Evolutionary conservation across 805 yeast genomes (phyloP).

Genomic region (Metschnikowia vanudenii): DNA sequence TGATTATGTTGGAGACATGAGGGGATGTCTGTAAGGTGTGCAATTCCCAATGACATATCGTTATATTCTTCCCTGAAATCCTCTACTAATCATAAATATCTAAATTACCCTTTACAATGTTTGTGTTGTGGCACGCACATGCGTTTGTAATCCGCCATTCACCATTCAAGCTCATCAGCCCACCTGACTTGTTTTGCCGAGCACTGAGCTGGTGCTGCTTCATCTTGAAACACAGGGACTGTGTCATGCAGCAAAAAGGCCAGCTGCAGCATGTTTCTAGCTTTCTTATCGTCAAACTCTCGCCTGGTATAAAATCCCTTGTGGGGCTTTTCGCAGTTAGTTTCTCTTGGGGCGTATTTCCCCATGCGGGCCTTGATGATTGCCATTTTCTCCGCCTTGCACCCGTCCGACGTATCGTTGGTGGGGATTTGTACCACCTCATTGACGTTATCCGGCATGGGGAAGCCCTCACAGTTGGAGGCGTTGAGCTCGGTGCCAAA

Average conservation of each 20-base stretch:
- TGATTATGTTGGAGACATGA: too few species aligned
- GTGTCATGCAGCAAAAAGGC: slow-evolving; percentile 18
- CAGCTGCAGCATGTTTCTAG: slow-evolving; percentile 17
- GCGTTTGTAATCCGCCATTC: neutral
- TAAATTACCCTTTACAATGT: neutral
- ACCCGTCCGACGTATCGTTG: slow-evolving; percentile 21
- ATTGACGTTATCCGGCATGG: slow-evolving; percentile 54
- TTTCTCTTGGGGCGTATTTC: slow-evolving; percentile 4
- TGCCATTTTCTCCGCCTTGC: slow-evolving; percentile 34
- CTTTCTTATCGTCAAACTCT: slow-evolving; percentile 27
- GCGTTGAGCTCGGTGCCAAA: slow-evolving; percentile 70
- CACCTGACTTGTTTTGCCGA: slow-evolving; percentile 27
- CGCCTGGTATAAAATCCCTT: slow-evolving; percentile 30
- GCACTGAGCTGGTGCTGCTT: slow-evolving; percentile 19
- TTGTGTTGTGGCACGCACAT: neutral
- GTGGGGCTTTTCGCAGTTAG: neutral
- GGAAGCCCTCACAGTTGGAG: slow-evolving; percentile 58
- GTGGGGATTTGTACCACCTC: slow-evolving; percentile 63
- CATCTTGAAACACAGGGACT: too few species aligned
- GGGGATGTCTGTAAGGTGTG: too few species aligned
- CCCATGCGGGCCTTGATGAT: slow-evolving; percentile 37
- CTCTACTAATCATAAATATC: neutral
- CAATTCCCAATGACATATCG: too few species aligned
- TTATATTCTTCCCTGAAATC: too few species aligned
- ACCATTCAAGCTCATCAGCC: slow-evolving; percentile 40